Evolutionary conservation across 2,329 filamentous ascomycete genomes (phyloP).

Genomic region (Ceratocystiopsis brevicomis): DNA sequence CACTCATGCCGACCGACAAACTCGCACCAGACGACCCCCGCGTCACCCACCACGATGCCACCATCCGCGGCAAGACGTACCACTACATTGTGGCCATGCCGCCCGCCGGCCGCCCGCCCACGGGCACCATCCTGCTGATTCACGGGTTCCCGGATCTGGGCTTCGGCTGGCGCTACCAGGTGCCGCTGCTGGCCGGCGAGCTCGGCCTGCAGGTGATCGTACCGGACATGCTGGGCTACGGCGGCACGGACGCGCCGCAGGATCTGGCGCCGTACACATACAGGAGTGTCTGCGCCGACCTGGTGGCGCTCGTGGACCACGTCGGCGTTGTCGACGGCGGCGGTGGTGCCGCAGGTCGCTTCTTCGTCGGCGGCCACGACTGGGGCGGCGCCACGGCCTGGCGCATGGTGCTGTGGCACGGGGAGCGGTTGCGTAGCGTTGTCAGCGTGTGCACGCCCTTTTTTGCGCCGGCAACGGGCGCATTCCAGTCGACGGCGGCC

Average conservation of each 20-base stretch:
- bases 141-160: constrained; percentile 73
- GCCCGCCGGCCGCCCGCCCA: constrained; percentile 20
- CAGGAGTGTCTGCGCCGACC: constrained; percentile 55
- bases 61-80: constrained; percentile 53
- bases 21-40: constrained; percentile 47
- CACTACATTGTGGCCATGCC: constrained; percentile 36
- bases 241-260: constrained; percentile 50
- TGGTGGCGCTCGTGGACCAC: constrained; percentile 50
- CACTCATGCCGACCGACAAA: constrained; percentile 29
- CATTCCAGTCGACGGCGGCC: constrained; percentile 35
- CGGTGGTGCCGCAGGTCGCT: constrained; percentile 16
- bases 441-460: constrained; percentile 74
- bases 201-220: constrained; percentile 63
- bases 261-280: constrained; percentile 44
- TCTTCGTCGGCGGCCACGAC: constrained; percentile 82
- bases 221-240: constrained; percentile 77
- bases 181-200: constrained; percentile 52
- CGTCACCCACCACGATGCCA: constrained; percentile 41
- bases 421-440: constrained; percentile 50
- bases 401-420: constrained; percentile 55
- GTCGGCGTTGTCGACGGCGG: constrained; percentile 29
- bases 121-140: constrained; percentile 22
- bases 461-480: constrained; percentile 25
- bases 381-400: constrained; percentile 69
- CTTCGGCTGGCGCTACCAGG: constrained; percentile 78